phyloP scores from a whole-genome alignment of 805 yeast species.

The Scheffersomyces amazonensis region DNA sequence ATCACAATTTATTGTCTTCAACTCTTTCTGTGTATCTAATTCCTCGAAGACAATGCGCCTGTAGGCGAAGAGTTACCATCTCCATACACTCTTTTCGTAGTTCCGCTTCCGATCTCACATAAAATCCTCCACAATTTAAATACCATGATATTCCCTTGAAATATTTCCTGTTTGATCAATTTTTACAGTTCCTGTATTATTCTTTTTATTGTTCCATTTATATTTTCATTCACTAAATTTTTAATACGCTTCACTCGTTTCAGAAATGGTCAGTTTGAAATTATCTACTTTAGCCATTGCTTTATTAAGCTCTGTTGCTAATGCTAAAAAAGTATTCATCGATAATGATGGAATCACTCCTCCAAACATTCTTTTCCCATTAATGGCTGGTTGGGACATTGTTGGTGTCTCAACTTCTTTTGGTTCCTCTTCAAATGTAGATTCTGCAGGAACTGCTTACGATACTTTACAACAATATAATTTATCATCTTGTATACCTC shows the following conservation, averaged over 20 bases:
- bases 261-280: not conserved
- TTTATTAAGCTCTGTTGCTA: slow-evolving; percentile 7
- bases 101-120: too few relatives aligned
- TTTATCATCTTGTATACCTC: slow-evolving; percentile 33
- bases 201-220: too few relatives aligned
- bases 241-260: not conserved
- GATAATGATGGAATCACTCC: slow-evolving; percentile 43
- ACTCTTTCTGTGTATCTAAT: too few relatives aligned
- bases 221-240: too few relatives aligned
- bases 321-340: slow-evolving; percentile 29
- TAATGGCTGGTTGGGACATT: slow-evolving; percentile 36
- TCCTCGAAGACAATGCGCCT: too few relatives aligned
- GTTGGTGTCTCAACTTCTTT: slow-evolving; percentile 38
- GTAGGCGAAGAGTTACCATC: too few relatives aligned
- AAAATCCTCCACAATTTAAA: too few relatives aligned
- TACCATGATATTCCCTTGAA: too few relatives aligned
- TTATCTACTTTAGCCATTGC: not conserved
- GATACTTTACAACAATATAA: slow-evolving; percentile 27
- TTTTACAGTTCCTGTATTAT: too few relatives aligned
- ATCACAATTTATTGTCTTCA: too few relatives aligned
- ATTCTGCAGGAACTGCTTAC: slow-evolving; percentile 32
- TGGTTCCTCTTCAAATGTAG: slow-evolving; percentile 38
- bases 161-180: too few relatives aligned
- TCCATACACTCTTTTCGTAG: too few relatives aligned
- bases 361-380: slow-evolving; percentile 33